These are phyloP conservation scores for Mycena sanguinolenta DNA, from an alignment of 768 basidiomycete species.

Conservation along the genomic window DNA sequence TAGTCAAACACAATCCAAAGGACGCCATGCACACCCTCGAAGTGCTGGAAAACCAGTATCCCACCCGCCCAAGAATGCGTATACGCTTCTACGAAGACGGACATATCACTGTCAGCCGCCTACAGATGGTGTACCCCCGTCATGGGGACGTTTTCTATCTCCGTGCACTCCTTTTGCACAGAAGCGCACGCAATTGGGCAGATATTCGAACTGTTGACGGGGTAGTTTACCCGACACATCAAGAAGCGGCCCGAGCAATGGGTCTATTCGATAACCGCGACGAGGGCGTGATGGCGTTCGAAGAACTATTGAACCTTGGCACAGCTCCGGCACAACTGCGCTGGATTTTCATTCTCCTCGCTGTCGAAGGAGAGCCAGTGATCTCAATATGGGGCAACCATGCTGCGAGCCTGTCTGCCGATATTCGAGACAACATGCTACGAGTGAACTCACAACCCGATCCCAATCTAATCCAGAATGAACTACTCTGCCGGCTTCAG, in stretches of 20 bases:
- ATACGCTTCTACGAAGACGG: not conserved
- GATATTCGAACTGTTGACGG: not conserved
- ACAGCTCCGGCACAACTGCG: not conserved
- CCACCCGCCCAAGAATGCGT: not conserved
- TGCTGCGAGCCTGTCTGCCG: not conserved
- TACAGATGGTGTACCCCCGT: too few species aligned
- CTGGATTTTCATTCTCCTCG: not conserved
- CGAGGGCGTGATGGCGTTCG: not conserved
- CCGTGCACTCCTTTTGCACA: too few species aligned
- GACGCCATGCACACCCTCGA: not conserved
- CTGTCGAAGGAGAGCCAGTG: not conserved
- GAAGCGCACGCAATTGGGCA: not conserved
- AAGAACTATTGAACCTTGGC: not conserved
- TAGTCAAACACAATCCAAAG: not conserved
- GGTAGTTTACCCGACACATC: not conserved
- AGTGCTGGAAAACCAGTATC: not conserved
- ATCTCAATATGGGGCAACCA: not conserved
- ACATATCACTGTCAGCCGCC: too few species aligned
- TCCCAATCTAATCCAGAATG: not conserved
- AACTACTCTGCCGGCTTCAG: not conserved
- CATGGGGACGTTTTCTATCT: too few species aligned
- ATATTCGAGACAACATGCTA: not conserved
- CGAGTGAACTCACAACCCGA: not conserved
- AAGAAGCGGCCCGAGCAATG: too few species aligned
- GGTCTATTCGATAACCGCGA: not conserved